Evolutionary conservation across 2,329 filamentous ascomycete species (phyloP), one percentile per base, ranked within the genome.

Genomic region (Arthrobotrys conoides): DNA sequence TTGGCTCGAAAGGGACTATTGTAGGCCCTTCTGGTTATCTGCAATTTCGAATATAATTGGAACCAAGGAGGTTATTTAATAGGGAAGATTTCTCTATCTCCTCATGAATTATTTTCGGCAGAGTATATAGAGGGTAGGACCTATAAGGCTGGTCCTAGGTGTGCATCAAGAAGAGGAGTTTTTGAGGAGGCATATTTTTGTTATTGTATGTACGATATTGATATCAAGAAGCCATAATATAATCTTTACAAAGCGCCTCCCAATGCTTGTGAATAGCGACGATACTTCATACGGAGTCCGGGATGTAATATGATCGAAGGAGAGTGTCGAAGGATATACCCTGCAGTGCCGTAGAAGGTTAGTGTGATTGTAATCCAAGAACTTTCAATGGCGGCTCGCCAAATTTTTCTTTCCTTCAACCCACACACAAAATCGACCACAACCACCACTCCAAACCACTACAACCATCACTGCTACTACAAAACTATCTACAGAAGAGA

Each of bases 1-100:
- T 85, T 95, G 82, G 93, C 92, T 2, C 87, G 93, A 83, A 95
- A 94, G 85, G 93, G 92, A 0, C 82, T 94, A 84, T 84, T 96
- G 67, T 94, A 82, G 86, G 10, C 27, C 6, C 1, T n/a, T 18
- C 27, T 6, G 27, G 27, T 30, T 10, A 14, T 44, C 38, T 44
- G 16, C 38, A 12, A 16, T 41, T 41, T 41, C 14, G 38, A 46
- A 20, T 46, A 18, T n/a, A 5, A 46, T 20, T 9, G 9, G 44
- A 46, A 20, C 20, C 16, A 16, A 24, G 48, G 22, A 24, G 20
- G 48, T 6, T 14, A 1, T 22, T 18, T 20, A 20, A 46, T 46
- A 20, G 2, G n/a, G 16, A 46, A 46, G 44, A 8, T 46, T 46
- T 20, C n/a, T 30, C 3, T 46, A 46, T 46, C n/a, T 38, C 36